These are phyloP conservation scores for Glomus cerebriforme DNA, from an alignment of 192 early-diverging fungal species.

Conservation along the genomic window DNA sequence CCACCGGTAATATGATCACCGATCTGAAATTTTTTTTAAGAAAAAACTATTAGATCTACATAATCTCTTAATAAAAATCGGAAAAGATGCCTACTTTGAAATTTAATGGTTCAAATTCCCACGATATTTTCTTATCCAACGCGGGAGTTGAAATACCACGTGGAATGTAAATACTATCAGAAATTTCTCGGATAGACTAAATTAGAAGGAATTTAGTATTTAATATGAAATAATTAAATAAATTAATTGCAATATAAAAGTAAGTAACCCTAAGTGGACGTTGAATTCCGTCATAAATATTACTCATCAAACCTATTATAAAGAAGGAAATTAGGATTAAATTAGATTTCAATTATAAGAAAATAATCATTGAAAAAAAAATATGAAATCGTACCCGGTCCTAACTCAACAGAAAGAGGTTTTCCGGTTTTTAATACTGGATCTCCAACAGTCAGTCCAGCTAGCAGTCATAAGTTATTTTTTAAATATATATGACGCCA, in stretches of 20 bases:
- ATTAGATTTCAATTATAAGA: not conserved
- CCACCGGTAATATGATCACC: constrained; percentile 99
- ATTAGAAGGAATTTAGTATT: not conserved
- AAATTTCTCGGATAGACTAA: constrained; percentile 87
- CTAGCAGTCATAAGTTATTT: constrained; percentile 39
- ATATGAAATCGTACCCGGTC: constrained; percentile 75
- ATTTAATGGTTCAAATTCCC: constrained; percentile 95
- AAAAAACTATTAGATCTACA: not conserved
- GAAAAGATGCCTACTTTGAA: constrained; percentile 63
- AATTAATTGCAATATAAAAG: not conserved
- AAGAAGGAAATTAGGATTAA: not conserved
- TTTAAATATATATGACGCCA: not conserved
- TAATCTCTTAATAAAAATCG: not conserved
- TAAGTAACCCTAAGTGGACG: constrained; percentile 84
- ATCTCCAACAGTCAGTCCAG: constrained; percentile 98
- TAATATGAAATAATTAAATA: not conserved
- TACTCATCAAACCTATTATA: constrained; percentile 76
- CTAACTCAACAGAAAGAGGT: constrained; percentile 97
- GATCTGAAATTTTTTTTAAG: constrained; percentile 44
- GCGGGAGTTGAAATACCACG: constrained; percentile 98
- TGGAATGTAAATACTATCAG: constrained; percentile 97
- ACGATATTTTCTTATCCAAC: constrained; percentile 83
- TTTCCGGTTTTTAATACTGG: constrained; percentile 98
- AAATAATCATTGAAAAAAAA: constrained; percentile 3
- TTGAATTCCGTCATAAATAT: constrained; percentile 99